Conservation (phyloP, 495 filamentous ascomycete genomes). For the Usnea hakonensis region DNA sequence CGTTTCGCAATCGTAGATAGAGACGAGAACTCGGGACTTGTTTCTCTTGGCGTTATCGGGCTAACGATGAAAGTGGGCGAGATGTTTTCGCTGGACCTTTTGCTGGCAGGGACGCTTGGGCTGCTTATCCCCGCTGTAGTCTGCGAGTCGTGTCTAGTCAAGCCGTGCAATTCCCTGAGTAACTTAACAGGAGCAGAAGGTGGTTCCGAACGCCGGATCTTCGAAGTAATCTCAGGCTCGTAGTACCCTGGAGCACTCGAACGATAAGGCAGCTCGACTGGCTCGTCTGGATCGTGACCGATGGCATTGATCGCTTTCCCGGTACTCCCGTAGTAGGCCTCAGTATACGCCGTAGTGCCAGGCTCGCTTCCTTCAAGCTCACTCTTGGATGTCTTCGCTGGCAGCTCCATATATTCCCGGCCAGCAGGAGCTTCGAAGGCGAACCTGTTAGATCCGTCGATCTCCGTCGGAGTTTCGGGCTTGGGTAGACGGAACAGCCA, state of each 20-base stretch:
- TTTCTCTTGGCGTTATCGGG: constrained; percentile 7
- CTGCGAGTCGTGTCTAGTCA: constrained; percentile 2
- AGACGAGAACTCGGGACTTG: constrained; percentile 12
- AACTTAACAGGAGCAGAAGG: neutral
- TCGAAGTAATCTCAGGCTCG: neutral
- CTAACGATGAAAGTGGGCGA: constrained; percentile 11
- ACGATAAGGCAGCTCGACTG: constrained; percentile 16
- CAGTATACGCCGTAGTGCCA: neutral
- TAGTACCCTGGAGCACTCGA: constrained; percentile 7
- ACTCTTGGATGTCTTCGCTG: neutral
- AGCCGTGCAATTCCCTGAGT: neutral
- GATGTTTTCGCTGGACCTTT: neutral
- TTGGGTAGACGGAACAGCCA: constrained; percentile 5
- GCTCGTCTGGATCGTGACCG: constrained; percentile 14
- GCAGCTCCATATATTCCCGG: neutral
- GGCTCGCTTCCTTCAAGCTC: constrained; percentile 8
- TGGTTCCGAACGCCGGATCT: neutral
- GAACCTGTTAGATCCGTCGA: neutral
- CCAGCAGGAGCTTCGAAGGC: constrained; percentile 4
- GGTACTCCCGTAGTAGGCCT: neutral
- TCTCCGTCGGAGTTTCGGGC: neutral
- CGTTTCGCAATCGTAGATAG: constrained; percentile 9
- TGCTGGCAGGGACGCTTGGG: constrained; percentile 4
- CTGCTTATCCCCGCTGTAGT: constrained; percentile 9
- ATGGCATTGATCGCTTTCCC: constrained; percentile 11